Evolutionary conservation across 331 rosid species (phyloP).

Genomic region (Telfairia occidentalis): DNA sequence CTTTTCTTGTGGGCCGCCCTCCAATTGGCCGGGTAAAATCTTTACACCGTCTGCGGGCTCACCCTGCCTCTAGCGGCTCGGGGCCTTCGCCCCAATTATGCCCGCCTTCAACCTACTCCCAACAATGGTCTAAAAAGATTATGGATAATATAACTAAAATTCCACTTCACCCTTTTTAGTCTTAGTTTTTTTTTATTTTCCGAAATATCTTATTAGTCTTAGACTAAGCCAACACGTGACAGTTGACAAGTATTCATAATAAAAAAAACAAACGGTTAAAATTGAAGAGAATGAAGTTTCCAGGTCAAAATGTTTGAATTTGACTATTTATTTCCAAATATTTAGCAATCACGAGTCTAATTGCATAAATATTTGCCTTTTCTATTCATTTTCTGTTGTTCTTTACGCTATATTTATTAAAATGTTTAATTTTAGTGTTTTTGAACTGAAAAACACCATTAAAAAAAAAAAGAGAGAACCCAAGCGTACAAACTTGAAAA

Average conservation of each 20-base stretch:
- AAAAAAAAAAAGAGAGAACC: not conserved
- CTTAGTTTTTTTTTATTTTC: too few species aligned
- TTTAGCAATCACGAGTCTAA: not conserved
- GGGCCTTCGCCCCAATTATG: too few species aligned
- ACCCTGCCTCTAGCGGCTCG: too few species aligned
- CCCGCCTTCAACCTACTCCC: too few species aligned
- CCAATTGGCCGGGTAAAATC: too few species aligned
- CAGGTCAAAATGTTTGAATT: not conserved
- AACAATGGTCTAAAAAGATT: not conserved
- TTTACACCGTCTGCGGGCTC: too few species aligned
- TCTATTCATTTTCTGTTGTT: not conserved
- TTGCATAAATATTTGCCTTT: not conserved
- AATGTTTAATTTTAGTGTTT: not conserved
- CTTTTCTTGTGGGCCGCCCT: too few species aligned
- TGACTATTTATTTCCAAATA: not conserved
- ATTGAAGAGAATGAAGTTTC: not conserved
- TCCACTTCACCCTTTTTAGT: not conserved
- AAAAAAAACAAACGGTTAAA: not conserved
- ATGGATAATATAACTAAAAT: not conserved
- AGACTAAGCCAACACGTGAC: not conserved
- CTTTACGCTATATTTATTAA: not conserved
- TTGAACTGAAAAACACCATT: not conserved
- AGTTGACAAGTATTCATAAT: not conserved
- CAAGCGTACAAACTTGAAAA: not conserved
- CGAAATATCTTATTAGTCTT: too few species aligned